Evolutionary conservation across 2,329 filamentous ascomycete genomes (phyloP).

Genomic region (Pseudogymnoascus sp.): DNA sequence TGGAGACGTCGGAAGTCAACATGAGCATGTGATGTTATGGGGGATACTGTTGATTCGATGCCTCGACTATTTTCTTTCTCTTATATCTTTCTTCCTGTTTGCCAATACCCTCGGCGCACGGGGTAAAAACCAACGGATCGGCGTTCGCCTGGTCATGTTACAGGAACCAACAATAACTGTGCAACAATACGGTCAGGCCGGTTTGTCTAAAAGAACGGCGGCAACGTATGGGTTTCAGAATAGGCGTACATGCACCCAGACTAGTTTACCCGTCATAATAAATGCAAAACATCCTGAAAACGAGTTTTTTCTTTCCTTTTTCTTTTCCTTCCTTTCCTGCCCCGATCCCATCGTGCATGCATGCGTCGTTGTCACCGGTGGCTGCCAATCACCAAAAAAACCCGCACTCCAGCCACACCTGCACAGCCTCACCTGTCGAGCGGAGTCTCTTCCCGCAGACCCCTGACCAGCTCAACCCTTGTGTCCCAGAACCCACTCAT

Average conservation of each 20-base stretch:
- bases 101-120: background rate
- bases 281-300: background rate
- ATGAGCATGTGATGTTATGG: background rate
- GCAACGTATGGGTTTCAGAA: slow-evolving; percentile 1
- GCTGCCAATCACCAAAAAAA: background rate
- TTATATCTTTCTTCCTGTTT: background rate
- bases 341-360: background rate
- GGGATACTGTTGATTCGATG: background rate
- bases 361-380: background rate
- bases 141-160: background rate
- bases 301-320: background rate
- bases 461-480: slow-evolving; percentile 1
- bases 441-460: background rate
- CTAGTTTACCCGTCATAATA: background rate
- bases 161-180: background rate
- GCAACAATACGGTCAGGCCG: background rate
- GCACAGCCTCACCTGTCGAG: slow-evolving; percentile 3
- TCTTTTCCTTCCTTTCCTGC: background rate
- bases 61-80: background rate
- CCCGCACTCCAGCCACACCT: background rate
- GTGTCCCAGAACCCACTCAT: background rate
- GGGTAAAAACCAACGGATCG: background rate
- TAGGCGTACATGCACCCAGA: background rate
- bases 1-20: background rate
- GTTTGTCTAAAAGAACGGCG: background rate